These are phyloP conservation scores for Trametes hirsuta DNA, from an alignment of 1,284 basidiomycete species.

Conservation along the genomic window DNA sequence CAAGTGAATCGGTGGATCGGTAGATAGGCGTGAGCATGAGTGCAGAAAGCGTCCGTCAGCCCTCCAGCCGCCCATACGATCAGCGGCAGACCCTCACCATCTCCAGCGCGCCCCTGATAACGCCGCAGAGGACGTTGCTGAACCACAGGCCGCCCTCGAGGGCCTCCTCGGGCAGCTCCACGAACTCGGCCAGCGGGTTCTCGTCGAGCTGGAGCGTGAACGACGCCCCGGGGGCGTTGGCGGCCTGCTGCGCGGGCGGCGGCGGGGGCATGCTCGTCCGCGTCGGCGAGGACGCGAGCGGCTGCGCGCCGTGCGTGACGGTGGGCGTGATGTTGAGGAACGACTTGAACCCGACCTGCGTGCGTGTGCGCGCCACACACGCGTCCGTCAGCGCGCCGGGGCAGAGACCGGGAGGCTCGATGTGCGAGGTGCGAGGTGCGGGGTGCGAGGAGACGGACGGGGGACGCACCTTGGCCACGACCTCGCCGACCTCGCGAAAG, in stretches of 20 bases:
- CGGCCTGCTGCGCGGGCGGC: constrained; percentile 12
- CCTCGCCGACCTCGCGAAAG: constrained; percentile 94
- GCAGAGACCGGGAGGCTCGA: not conserved
- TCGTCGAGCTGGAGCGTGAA: constrained; percentile 93
- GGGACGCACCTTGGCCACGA: constrained; percentile 77
- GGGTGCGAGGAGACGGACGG: not conserved
- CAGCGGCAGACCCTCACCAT: constrained; percentile 70
- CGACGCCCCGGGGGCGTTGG: constrained; percentile 48
- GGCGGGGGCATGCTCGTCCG: constrained; percentile 44
- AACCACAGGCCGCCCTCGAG: constrained; percentile 95
- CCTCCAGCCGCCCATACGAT: not conserved
- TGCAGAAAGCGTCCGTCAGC: too few species aligned
- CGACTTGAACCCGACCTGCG: constrained; percentile 96
- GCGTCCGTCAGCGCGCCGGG: not conserved
- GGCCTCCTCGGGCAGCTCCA: constrained; percentile 93
- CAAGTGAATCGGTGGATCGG: too few species aligned
- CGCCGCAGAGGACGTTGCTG: constrained; percentile 94
- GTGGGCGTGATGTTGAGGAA: constrained; percentile 93
- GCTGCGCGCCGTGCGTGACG: constrained; percentile 66
- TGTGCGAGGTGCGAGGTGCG: not conserved
- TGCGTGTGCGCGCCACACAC: not conserved
- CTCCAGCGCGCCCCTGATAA: constrained; percentile 91
- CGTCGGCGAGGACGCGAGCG: constrained; percentile 50
- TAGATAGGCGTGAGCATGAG: too few species aligned
- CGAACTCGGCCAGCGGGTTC: constrained; percentile 97